Percentiles rank a stretch among this genome's conserved stretches.
Evolutionary conservation across 23 red algal species (phyloP).

Genomic region (Gracilaria caudata): DNA sequence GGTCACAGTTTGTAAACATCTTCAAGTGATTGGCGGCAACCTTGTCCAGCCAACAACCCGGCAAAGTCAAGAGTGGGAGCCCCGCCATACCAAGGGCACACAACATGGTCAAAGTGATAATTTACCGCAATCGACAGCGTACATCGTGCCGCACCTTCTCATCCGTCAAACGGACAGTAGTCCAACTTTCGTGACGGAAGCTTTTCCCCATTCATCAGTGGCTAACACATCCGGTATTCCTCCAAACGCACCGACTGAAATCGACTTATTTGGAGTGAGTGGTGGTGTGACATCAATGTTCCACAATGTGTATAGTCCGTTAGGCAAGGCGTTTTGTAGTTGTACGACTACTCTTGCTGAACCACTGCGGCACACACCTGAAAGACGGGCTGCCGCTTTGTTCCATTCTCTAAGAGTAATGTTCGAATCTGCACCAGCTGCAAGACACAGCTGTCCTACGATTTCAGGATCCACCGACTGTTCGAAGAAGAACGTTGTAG

Average conservation of each 20-base stretch:
- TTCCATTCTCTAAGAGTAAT: conserved; percentile 33
- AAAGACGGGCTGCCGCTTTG: conserved; percentile 6
- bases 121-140: background rate
- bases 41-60: conserved; percentile 20
- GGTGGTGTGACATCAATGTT: background rate
- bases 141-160: background rate
- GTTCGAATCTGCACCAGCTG: background rate
- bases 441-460: background rate
- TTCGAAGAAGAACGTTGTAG: conserved; percentile 15
- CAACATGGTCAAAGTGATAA: conserved; percentile 46
- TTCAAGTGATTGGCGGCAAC: conserved; percentile 26
- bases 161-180: conserved; percentile 33
- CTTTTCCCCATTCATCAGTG: conserved; percentile 20
- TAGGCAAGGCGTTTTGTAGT: conserved; percentile 22
- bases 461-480: background rate
- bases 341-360: conserved; percentile 2
- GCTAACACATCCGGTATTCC: conserved; percentile 33
- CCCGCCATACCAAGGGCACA: conserved; percentile 17
- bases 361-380: background rate
- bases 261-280: background rate
- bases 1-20: conserved; percentile 4
- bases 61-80: conserved; percentile 40
- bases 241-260: conserved; percentile 11
- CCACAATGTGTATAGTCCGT: conserved; percentile 29
- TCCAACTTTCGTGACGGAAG: conserved; percentile 4